Conservation (phyloP, 257 asterid species). For the Misopates orontium region DNA sequence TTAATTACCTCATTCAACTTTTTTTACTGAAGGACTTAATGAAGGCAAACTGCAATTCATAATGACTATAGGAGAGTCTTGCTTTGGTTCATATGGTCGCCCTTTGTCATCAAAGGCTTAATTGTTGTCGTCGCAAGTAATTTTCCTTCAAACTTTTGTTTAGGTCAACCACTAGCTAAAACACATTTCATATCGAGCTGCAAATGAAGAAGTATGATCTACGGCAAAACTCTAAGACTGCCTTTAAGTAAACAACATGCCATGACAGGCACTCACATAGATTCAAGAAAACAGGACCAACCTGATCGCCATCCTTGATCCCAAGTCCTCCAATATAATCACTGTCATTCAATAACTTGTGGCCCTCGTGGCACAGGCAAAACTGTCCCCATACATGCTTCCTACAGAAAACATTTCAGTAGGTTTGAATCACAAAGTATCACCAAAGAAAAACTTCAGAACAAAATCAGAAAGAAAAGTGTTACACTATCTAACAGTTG, state of each 20-base stretch:
- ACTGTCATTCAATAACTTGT: slow-evolving; percentile 51
- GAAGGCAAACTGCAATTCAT: too few relatives aligned
- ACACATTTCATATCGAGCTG: not conserved
- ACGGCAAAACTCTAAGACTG: slow-evolving; percentile 4
- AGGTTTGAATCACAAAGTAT: not conserved
- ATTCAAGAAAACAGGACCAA: slow-evolving; percentile 31
- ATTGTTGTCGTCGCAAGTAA: not conserved
- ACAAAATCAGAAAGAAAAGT: not conserved
- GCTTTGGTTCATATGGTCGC: too few relatives aligned
- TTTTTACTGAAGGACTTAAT: not conserved
- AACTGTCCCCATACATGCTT: slow-evolving; percentile 85
- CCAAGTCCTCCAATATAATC: slow-evolving; percentile 55
- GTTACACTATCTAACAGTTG: slow-evolving; percentile 9
- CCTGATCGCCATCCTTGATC: slow-evolving; percentile 86
- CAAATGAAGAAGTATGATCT: not conserved
- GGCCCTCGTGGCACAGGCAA: slow-evolving; percentile 70
- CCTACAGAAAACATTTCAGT: slow-evolving; percentile 41
- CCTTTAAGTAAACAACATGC: not conserved
- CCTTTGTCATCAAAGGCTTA: too few relatives aligned
- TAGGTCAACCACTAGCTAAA: slow-evolving; percentile 3
- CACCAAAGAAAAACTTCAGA: not conserved
- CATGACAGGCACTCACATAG: not conserved
- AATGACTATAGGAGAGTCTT: too few relatives aligned
- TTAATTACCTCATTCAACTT: slow-evolving; percentile 4
- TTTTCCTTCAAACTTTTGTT: slow-evolving; percentile 9